Evolutionary conservation across 2,329 filamentous ascomycete species (phyloP).

Genomic region (Fusarium sp.): DNA sequence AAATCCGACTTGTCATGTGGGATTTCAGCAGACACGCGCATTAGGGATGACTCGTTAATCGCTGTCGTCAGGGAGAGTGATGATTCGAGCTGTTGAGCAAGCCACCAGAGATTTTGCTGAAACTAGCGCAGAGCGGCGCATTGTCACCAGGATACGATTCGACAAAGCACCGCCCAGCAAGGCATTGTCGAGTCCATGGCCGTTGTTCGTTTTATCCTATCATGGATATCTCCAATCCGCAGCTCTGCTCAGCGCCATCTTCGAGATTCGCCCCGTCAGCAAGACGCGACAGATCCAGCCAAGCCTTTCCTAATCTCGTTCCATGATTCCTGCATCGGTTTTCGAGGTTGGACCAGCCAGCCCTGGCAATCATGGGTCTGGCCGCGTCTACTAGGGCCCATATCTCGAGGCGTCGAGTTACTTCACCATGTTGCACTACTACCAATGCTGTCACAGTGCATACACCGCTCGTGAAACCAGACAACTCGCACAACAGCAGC

Average conservation of each 20-base stretch:
- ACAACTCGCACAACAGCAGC: background rate
- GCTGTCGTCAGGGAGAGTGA: background rate
- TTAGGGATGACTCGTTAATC: background rate
- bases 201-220: background rate
- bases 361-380: background rate
- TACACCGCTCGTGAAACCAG: conserved; percentile 2
- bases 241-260: background rate
- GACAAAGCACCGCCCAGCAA: background rate
- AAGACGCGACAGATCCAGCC: background rate
- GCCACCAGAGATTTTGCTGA: conserved; percentile 6
- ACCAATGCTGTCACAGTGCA: conserved; percentile 21
- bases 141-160: conserved; percentile 1
- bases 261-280: background rate
- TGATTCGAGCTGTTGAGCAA: background rate
- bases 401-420: background rate
- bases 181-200: background rate
- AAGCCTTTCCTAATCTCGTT: background rate
- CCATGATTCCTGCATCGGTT: background rate
- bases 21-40: background rate
- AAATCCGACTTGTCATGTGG: conserved; percentile 7
- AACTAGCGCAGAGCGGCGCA: conserved; percentile 10
- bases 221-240: background rate
- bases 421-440: background rate
- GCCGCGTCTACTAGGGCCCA: background rate
- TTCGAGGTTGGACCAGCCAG: background rate